Evolutionary conservation across 805 yeast genomes (phyloP).

Genomic region (Cyberlindnera petersonii): DNA sequence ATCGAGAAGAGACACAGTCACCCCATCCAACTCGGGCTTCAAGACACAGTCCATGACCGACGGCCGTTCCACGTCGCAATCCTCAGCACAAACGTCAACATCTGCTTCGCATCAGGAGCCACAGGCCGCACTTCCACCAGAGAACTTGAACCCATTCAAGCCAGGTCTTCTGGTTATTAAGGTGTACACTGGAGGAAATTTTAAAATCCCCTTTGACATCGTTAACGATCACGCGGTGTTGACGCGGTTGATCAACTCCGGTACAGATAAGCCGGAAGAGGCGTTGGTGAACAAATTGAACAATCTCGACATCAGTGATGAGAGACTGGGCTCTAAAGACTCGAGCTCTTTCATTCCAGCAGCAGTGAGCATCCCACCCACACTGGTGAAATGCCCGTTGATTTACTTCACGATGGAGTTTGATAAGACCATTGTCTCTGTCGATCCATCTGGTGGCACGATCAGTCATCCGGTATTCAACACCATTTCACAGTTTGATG

Average conservation of each 20-base stretch:
- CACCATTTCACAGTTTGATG: conserved; percentile 88
- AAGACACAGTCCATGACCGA: neutral
- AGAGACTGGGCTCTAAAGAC: conserved; percentile 20
- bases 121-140: conserved; percentile 1
- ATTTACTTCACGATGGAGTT: conserved; percentile 87
- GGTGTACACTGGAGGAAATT: conserved; percentile 63
- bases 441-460: conserved; percentile 84
- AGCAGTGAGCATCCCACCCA: conserved; percentile 49
- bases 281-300: conserved; percentile 19
- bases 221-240: conserved; percentile 61
- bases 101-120: neutral
- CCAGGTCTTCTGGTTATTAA: conserved; percentile 80
- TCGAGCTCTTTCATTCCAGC: conserved; percentile 42
- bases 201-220: conserved; percentile 67
- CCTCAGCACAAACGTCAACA: conserved; percentile 5
- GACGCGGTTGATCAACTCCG: conserved; percentile 61
- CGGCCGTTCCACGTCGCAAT: conserved; percentile 7
- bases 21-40: conserved; percentile 1
- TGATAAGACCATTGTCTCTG: conserved; percentile 87
- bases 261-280: conserved; percentile 31
- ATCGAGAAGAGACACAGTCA: conserved; percentile 15
- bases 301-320: conserved; percentile 22
- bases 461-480: conserved; percentile 79
- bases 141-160: conserved; percentile 27
- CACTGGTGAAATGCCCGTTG: conserved; percentile 58